Evolutionary conservation across 768 basidiomycete species (phyloP), one percentile per base, ranked within the genome.

Genomic region (Amanita pseudoporphyria): DNA sequence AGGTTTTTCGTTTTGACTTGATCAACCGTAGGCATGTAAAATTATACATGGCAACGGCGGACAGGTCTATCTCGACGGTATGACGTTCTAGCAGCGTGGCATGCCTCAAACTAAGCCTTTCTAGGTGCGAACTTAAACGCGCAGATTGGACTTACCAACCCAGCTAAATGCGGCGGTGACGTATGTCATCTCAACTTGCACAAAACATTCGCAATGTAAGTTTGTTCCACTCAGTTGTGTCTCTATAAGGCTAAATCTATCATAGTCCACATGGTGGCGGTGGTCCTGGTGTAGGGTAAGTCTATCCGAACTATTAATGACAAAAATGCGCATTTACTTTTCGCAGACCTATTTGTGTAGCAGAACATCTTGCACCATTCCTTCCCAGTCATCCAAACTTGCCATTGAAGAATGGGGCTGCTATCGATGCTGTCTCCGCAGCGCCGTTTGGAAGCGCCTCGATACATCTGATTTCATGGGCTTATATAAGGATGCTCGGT

Each of bases 401-500:
- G 52, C 65, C 76, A 19, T 79, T 74, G 7, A 82, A 82, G 32
- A 81, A 83, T 9, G 62, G 71, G n/a, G 67, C 78, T 44, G 81
- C 85, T 1, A 97, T 99, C 54, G 72, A 84, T 26, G 88, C 96
- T 5, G 85, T 98, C 40, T 81, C 95, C 7, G 89, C 89, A 0
- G 92, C 87, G 1, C 96, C 93, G 0, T 98, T 82, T 62, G 95
- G 96, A 39, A 94, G 91, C 56, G 89, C 96, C 2, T 94, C 91
- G 6, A 93, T 99, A 59, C 82, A 89, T 41, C 75, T 94, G 53
- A 97, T 98, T 59, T 97, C 94, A 0, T 98, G 95, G 94, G 95
- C 96, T 10, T 99, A 96, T 66, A 90, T 96, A 76, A 95, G 89
- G 71, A 98, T 99, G 96, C 79, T 99, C n/a, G 96, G 96, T 22